These are phyloP conservation scores for Penstemon newberryi DNA, from an alignment of 257 asterid genomes.

Conservation along the genomic window DNA sequence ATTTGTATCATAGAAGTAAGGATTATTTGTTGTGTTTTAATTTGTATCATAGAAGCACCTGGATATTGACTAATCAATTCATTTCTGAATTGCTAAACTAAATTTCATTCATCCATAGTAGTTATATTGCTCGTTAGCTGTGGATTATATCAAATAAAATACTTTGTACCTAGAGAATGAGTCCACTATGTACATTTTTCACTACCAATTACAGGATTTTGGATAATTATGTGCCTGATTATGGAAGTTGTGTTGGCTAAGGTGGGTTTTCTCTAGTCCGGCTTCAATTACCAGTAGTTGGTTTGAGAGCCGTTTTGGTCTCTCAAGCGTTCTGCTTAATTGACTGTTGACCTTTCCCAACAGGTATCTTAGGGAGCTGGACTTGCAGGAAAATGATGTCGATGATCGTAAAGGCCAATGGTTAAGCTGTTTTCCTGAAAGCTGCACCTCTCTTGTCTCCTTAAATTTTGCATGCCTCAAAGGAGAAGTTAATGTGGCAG, in stretches of 20 bases:
- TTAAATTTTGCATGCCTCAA: constrained; percentile 82
- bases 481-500: constrained; percentile 69
- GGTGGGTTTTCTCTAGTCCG: background rate
- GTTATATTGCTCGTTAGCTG: background rate
- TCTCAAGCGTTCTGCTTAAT: background rate
- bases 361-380: constrained; percentile 78
- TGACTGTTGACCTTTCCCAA: constrained; percentile 17
- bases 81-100: background rate
- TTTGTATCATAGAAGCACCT: background rate
- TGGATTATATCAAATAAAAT: background rate
- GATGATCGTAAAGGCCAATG: constrained; percentile 85
- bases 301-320: background rate
- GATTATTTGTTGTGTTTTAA: background rate
- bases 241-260: background rate
- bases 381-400: constrained; percentile 77
- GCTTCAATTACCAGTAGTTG: too few relatives aligned
- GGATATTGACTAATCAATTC: background rate
- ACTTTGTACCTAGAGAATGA: background rate
- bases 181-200: background rate
- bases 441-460: constrained; percentile 70
- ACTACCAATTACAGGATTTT: background rate
- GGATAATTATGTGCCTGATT: background rate
- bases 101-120: background rate
- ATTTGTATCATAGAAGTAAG: background rate
- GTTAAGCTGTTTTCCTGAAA: constrained; percentile 81